Base-by-base conservation (phyloP, 108 stramenopile species). In the Skeletonema marinoi region DNA sequence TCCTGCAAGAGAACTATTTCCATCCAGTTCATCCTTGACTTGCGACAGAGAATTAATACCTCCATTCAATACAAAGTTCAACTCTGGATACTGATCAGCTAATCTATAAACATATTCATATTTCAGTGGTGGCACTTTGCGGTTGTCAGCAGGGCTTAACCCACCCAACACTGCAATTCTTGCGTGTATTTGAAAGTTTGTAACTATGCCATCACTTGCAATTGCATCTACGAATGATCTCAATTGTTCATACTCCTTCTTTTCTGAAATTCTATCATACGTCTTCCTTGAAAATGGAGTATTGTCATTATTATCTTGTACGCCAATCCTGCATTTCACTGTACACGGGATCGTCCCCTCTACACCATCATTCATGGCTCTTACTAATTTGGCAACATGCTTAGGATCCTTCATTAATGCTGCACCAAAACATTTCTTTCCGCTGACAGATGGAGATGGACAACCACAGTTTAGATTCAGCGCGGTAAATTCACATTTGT, bases 381-480 rank as follows among this genome's bases (percentile, higher is more conserved):
- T 13, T 25, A 80, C 79, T 16, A 80, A 59, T 25, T 44, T 14
- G 16, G 39, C n/a, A 13, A 75, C 74, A 36, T 65, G 31, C 50
- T 76, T 66, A 14, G 76, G 50, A 38, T 85, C 69, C 42, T 79
- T 79, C 81, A 85, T 85, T 30, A 85, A 60, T 6, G 78, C 80
- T 1, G 92, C 92, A 6, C 89, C 92, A 70, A 89, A 91, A 58
- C 73, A 62, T 61, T 51, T 39, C 44, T 46, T 46, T 10, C 80
- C 77, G n/a, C 67, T 33, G 5, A 91, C 92, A 44, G 84, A 64
- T 36, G 86, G 74, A 21, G 77, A 79, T 4, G 92, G 92, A 88
- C 92, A 93, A 42, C 86, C 92, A n/a, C 81, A 69, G 76, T 93
- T 93, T 16, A 93, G 66, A 80, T 93, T 88, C 21, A 93, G 75